Evolutionary conservation across 495 filamentous ascomycete species (phyloP).

Genomic region (Lasiosphaeria hispida): DNA sequence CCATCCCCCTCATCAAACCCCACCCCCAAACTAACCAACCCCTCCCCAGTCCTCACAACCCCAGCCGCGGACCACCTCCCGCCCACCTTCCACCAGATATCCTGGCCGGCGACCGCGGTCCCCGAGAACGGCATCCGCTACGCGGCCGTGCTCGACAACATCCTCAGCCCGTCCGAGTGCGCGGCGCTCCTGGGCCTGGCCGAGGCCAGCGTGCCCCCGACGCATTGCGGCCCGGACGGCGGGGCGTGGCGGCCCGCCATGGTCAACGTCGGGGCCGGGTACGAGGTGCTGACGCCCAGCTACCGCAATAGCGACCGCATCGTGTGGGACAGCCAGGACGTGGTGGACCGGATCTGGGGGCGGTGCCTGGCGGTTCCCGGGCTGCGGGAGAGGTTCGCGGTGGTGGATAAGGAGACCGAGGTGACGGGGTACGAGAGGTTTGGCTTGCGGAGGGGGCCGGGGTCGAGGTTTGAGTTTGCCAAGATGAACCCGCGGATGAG

Average conservation of each 20-base stretch:
- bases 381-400: conserved; percentile 28
- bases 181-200: conserved; percentile 53
- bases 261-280: conserved; percentile 66
- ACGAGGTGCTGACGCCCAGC: conserved; percentile 53
- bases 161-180: conserved; percentile 61
- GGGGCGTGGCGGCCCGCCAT: conserved; percentile 60
- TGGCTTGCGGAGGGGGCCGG: background rate
- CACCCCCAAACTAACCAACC: conserved; percentile 19
- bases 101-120: conserved; percentile 42
- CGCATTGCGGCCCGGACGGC: conserved; percentile 10
- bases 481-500: conserved; percentile 75
- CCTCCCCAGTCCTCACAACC: conserved; percentile 15
- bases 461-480: conserved; percentile 48
- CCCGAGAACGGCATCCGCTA: conserved; percentile 54
- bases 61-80: conserved; percentile 4
- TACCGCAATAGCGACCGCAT: conserved; percentile 71
- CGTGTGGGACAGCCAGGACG: conserved; percentile 63
- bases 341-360: conserved; percentile 61
- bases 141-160: conserved; percentile 64
- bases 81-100: conserved; percentile 45
- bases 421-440: conserved; percentile 8
- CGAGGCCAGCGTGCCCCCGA: conserved; percentile 45
- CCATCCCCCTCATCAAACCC: conserved; percentile 25
- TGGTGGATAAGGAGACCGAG: conserved; percentile 11
- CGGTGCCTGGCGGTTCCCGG: conserved; percentile 40